phyloP scores from a whole-genome alignment of 371 early-diverging fungal genomes.

The Mortierella sp. region DNA sequence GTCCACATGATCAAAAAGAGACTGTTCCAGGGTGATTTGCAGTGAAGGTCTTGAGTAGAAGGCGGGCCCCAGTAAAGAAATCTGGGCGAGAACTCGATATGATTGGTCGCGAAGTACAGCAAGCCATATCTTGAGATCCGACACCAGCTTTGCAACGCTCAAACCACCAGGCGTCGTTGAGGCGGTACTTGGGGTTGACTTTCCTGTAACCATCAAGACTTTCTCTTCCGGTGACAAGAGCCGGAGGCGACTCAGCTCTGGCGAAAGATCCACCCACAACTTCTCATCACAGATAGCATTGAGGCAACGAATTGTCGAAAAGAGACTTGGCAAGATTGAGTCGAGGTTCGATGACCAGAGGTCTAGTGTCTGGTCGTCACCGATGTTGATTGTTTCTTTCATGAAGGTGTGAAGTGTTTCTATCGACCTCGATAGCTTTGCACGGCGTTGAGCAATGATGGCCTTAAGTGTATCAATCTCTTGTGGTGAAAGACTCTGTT shows the following conservation, averaged over 20 bases:
- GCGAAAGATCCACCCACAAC: slow-evolving; percentile 17
- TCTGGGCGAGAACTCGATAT: slow-evolving; percentile 55
- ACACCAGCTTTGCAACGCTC: slow-evolving; percentile 9
- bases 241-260: slow-evolving; percentile 27
- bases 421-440: slow-evolving; percentile 25
- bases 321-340: slow-evolving; percentile 29
- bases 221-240: slow-evolving; percentile 40
- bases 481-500: background rate
- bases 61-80: slow-evolving; percentile 50
- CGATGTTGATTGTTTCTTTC: slow-evolving; percentile 38
- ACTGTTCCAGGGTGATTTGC: slow-evolving; percentile 25
- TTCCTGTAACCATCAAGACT: slow-evolving; percentile 42
- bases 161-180: background rate
- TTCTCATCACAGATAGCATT: slow-evolving; percentile 23
- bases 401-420: slow-evolving; percentile 32
- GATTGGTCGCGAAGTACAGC: slow-evolving; percentile 30
- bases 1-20: slow-evolving; percentile 56
- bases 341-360: slow-evolving; percentile 36
- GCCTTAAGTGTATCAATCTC: slow-evolving; percentile 19
- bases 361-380: slow-evolving; percentile 15
- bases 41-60: slow-evolving; percentile 59
- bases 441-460: slow-evolving; percentile 24
- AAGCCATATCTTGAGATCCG: slow-evolving; percentile 40
- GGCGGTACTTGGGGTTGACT: background rate
- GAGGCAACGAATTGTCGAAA: slow-evolving; percentile 40